Evolutionary conservation across 768 basidiomycete species (phyloP), one percentile per base, ranked within the genome.

Genomic region (Podaxis sp.): DNA sequence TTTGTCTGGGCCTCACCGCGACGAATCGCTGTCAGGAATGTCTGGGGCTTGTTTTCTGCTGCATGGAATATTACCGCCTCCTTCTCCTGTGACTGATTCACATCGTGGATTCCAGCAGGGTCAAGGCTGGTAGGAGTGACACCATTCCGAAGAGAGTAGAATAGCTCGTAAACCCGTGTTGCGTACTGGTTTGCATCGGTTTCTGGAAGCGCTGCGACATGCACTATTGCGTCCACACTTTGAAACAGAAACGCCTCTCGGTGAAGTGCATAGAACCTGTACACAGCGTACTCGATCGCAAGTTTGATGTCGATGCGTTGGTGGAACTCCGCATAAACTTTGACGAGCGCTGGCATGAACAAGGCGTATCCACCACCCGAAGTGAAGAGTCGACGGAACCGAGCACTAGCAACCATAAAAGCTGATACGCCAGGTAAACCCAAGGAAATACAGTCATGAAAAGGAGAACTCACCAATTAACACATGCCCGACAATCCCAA

Each of bases 221-320:
- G 84, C 2, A 85, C 82, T 38, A 88, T 77, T 20, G 81, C 78
- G 65, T 89, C 89, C 66, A 92, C 75, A 44, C 82, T 83, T 72
- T 92, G 90, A 70, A 90, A 93, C 52, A 91, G 75, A 68, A 92
- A 91, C 0, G 86, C 80, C 48, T 91, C 88, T 56, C 82, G 80
- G 67, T 93, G 90, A 2, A 89, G 76, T 0, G 88, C 87, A 63
- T 87, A 89, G 76, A 93, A 93, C 3, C 90, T 83, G 66, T 82
- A 85, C 59, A 84, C 73, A 2, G 87, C 82, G 64, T 90, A 92
- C 70, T 91, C 88, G 61, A 93, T 86, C 13, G 89, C 88, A 13
- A 76, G 72, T 54, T 82, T 81, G 52, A 93, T 88, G 4, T 85
- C 85, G 1, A 73, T 69, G 67, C 89, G 82, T 2, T 71, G 67